Evolutionary conservation across 495 filamentous ascomycete species (phyloP), one percentile per base, ranked within the genome.

Genomic region (Talaromyces stipitatus): DNA sequence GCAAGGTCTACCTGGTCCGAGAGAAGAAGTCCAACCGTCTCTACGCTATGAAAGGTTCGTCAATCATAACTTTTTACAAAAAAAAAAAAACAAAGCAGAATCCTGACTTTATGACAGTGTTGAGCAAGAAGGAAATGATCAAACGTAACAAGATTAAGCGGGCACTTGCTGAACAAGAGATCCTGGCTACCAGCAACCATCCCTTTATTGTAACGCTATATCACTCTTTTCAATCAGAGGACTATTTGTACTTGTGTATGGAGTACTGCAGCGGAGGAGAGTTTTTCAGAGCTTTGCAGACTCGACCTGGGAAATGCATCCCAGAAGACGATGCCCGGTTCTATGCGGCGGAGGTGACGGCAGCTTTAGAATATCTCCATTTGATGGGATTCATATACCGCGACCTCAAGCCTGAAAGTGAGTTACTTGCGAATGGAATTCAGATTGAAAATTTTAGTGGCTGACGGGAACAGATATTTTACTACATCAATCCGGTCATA

Each of bases 111-210:
- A 68, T 71, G 30, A 68, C 67, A 98, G 94, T 98, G 9, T 64
- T 98, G 74, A 97, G 91, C 80, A 98, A 98, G 75, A 96, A 97
- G 79, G 94, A 98, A 76, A 98, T 98, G 94, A 98, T 98, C 76
- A 98, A 98, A 78, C 86, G 94, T 29, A 98, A 98, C 74, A 98
- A 98, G 82, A 98, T 98, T 78, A 98, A 98, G 79, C 85, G 94
- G 62, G 94, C 94, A 47, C 76, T 98, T 67, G 94, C 94, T 24
- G 94, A 98, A 71, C 94, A 98, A 71, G 94, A 98, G 67, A 98
- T 98, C 65, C 74, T 98, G 45, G 94, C 94, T 18, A 98, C 94
- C 4, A 97, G 92, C 75, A 98, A 98, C 61, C 94, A 98, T 66
- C 94, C 94, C 0, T 98, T 98, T 67, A 98, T 98, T 69, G 94